phyloP scores from a whole-genome alignment of 352 stramenopile species.

The Phytophthora europaea region DNA sequence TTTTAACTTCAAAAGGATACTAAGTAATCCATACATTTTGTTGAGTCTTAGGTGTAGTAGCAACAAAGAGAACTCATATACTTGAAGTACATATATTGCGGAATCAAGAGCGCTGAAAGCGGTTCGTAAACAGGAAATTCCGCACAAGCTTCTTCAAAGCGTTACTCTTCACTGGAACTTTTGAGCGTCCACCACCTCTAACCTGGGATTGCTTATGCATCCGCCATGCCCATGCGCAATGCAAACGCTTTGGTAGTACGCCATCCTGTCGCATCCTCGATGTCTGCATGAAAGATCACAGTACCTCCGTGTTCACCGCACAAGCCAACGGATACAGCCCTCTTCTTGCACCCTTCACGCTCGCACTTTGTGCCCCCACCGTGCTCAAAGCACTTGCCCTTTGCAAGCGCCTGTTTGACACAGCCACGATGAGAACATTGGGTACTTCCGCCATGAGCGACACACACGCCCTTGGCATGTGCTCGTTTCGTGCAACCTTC shows the following conservation, averaged over 20 bases:
- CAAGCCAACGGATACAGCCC: slow-evolving; percentile 20
- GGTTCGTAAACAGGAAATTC: too few species aligned
- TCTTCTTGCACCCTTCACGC: slow-evolving; percentile 39
- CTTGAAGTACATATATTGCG: too few species aligned
- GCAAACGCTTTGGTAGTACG: slow-evolving; percentile 48
- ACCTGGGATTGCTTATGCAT: too few species aligned
- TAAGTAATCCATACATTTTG: too few species aligned
- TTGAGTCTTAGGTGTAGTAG: too few species aligned
- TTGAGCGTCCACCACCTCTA: too few species aligned
- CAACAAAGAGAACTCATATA: too few species aligned
- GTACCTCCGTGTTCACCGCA: slow-evolving; percentile 20
- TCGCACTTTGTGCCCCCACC: slow-evolving; percentile 63
- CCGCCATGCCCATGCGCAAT: slow-evolving; percentile 45
- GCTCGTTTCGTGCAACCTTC: slow-evolving; percentile 59
- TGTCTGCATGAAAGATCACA: slow-evolving; percentile 5
- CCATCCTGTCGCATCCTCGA: slow-evolving; percentile 11
- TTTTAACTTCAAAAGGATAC: too few species aligned
- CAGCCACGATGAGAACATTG: slow-evolving; percentile 50
- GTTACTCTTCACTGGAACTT: background rate
- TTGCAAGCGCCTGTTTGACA: slow-evolving; percentile 54
- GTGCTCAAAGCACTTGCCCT: slow-evolving; percentile 64
- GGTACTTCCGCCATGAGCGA: slow-evolving; percentile 52
- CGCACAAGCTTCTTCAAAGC: background rate
- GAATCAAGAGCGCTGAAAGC: too few species aligned
- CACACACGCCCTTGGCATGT: slow-evolving; percentile 66